phyloP scores from a whole-genome alignment of 768 basidiomycete species.

The Collybiopsis luxurians region DNA sequence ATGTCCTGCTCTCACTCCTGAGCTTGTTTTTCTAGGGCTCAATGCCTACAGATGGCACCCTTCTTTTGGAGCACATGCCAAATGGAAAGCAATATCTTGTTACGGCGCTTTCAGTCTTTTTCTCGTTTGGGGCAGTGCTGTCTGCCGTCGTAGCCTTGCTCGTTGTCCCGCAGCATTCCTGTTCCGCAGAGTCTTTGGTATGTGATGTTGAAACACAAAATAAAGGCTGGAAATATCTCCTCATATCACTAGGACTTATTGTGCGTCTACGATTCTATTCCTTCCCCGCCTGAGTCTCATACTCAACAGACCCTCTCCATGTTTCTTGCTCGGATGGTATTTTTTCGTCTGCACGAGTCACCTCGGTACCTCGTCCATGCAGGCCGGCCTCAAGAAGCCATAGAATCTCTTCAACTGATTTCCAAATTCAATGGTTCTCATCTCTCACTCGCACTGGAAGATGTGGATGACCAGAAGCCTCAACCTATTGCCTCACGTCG shows the following conservation, averaged over 20 bases:
- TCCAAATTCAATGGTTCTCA: slow-evolving; percentile 82
- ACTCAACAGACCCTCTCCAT: slow-evolving; percentile 72
- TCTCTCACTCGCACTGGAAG: slow-evolving; percentile 62
- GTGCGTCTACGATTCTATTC: slow-evolving; percentile 47
- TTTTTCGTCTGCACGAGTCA: slow-evolving; percentile 93
- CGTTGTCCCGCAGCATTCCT: slow-evolving; percentile 76
- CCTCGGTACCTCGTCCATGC: slow-evolving; percentile 91
- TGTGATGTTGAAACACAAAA: slow-evolving; percentile 75
- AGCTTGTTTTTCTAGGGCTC: slow-evolving; percentile 55
- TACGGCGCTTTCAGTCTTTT: slow-evolving; percentile 19
- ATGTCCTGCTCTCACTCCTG: not conserved
- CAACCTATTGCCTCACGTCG: slow-evolving; percentile 11
- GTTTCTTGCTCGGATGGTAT: slow-evolving; percentile 82
- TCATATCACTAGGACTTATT: slow-evolving; percentile 73
- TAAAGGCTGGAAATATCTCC: slow-evolving; percentile 86
- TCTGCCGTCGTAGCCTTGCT: slow-evolving; percentile 77
- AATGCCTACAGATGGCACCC: slow-evolving; percentile 96
- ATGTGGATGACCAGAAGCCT: slow-evolving; percentile 52
- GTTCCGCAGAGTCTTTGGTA: slow-evolving; percentile 37
- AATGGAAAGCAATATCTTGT: slow-evolving; percentile 82
- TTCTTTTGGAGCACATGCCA: slow-evolving; percentile 91
- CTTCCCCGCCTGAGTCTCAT: not conserved
- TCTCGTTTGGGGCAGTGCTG: slow-evolving; percentile 74
- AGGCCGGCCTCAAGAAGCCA: slow-evolving; percentile 79
- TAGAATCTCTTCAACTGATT: slow-evolving; percentile 81